Evolutionary conservation across 805 yeast genomes (phyloP).

Genomic region (Millerago galiae): DNA sequence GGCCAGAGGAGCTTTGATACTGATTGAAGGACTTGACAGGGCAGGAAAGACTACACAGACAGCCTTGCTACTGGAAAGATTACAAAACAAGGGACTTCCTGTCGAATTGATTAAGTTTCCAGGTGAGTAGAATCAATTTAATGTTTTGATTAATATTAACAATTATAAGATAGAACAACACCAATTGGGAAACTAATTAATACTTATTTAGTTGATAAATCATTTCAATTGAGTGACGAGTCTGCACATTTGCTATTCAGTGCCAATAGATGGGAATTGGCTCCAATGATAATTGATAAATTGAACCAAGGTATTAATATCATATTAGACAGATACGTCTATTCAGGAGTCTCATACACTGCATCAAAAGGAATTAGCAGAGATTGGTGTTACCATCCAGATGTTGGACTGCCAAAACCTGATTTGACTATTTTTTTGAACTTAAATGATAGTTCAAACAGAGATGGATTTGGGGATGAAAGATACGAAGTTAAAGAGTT

Average conservation of each 20-base stretch:
- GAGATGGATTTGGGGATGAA: conserved; percentile 92
- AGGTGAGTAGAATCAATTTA: conserved; percentile 14
- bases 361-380: conserved; percentile 71
- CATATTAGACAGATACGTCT: conserved; percentile 80
- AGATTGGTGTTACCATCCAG: conserved; percentile 80
- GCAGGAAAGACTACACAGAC: conserved; percentile 93
- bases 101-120: conserved; percentile 72
- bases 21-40: conserved; percentile 90
- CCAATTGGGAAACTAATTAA: conserved; percentile 75
- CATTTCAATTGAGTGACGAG: conserved; percentile 57
- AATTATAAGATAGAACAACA: conserved; percentile 57
- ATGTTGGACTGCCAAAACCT: conserved; percentile 78
- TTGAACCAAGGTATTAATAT: conserved; percentile 51
- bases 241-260: conserved; percentile 82
- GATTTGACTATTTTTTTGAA: conserved; percentile 78
- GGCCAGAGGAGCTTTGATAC: conserved; percentile 63
- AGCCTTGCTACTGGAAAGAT: conserved; percentile 28
- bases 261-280: conserved; percentile 92
- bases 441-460: conserved; percentile 37
- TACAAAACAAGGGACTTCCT: conserved; percentile 26
- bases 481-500: conserved; percentile 74
- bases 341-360: conserved; percentile 90
- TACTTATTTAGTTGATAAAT: conserved; percentile 51
- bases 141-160: conserved; percentile 1
- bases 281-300: conserved; percentile 35